Evolutionary conservation across 2,329 filamentous ascomycete genomes (phyloP), one percentile per base, ranked within the genome.

Genomic region (Colletotrichum trifolii): DNA sequence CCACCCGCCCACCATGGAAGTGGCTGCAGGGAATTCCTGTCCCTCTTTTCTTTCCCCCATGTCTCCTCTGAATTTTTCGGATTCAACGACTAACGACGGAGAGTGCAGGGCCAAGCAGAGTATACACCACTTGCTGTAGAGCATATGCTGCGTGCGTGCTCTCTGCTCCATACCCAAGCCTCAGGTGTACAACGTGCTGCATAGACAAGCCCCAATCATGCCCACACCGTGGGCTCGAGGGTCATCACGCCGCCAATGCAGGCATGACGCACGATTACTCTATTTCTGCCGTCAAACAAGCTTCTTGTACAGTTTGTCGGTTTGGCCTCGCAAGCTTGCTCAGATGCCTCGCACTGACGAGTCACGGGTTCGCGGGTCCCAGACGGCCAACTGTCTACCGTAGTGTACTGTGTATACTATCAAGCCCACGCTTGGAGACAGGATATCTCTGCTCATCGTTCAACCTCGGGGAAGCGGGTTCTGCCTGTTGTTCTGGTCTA

Each of bases 191-290:
- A 25, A 25, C 25, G 25, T 25, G 25, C 25, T 25, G 25, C 25
- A 25, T 25, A 25, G 25, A 25, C 25, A 25, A 25, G 25, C 25
- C 45, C 61, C 61, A 61, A 64, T 62, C 58, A 56, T 47, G 58
- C 52, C 43, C 47, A 52, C 38, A 48, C 61, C 45, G 36, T 45
- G 49, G 39, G 36, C 58, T 56, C 13, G 46, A 61, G 42, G 42
- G 36, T 55, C 40, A 43, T 49, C 17, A 39, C 40, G 35, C 36
- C 40, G 52, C 47, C 58, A 65, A 62, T 65, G 58, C 62, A 62
- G 40, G 52, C 58, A 65, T 65, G 62, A 65, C 62, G 62, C 58
- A 62, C 46, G 9, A 62, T 56, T 62, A 53, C 52, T 62, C 47
- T 65, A 53, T 52, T 43, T 65, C 25, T 42, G 52, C 52, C 42